Evolutionary conservation across 352 stramenopile genomes (phyloP).

Genomic region (Phytophthora foliorum): DNA sequence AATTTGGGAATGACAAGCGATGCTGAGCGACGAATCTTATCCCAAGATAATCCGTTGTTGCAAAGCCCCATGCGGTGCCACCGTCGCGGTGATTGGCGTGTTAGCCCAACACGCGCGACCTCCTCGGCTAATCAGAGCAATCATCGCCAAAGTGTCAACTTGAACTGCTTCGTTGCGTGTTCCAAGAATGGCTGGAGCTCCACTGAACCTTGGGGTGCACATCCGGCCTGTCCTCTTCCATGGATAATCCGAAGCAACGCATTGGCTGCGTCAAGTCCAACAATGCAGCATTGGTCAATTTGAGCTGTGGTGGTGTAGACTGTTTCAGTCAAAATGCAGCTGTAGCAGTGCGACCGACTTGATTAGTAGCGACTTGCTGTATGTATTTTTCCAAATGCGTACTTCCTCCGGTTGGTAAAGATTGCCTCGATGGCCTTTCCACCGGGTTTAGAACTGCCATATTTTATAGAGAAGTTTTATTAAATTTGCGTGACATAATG

Average conservation of each 20-base stretch:
- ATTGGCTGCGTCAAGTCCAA: neutral
- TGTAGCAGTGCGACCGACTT: too few species aligned
- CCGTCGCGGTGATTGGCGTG: constrained; percentile 9
- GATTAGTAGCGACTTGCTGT: too few species aligned
- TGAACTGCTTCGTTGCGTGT: neutral
- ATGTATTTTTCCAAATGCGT: too few species aligned
- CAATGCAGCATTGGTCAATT: too few species aligned
- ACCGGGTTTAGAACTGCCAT: too few species aligned
- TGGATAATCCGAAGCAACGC: neutral
- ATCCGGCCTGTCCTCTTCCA: neutral
- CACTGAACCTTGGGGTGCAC: neutral
- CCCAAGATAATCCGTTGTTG: constrained; percentile 4
- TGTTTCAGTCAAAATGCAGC: too few species aligned
- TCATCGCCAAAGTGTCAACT: neutral
- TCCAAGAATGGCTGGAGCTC: neutral
- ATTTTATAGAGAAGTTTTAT: too few species aligned
- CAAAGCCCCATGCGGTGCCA: neutral
- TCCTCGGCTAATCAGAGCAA: constrained; percentile 9
- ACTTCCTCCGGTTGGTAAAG: too few species aligned
- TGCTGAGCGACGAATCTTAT: neutral
- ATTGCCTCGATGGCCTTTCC: too few species aligned
- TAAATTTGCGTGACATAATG: too few species aligned
- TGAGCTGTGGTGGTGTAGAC: too few species aligned
- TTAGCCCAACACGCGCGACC: neutral
- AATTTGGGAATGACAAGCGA: neutral